A percentile compares a stretch with the other conserved stretches of the same genome.
phyloP scores from a whole-genome alignment of 2,329 filamentous ascomycete species.

The Pleochaeta shiraiana region DNA sequence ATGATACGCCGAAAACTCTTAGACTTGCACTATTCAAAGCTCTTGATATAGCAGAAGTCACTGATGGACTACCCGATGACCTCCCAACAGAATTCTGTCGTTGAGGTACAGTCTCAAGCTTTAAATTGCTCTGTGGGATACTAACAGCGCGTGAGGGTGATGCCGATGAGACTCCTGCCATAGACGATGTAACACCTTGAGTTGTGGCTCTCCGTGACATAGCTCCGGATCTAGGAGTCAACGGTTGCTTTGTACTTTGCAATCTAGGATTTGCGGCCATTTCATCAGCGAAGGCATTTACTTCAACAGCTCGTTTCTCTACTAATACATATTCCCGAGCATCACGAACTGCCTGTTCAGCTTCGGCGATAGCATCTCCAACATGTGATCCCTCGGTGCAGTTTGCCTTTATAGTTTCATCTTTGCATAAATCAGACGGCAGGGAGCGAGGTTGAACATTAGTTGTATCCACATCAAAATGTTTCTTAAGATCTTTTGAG shows the following conservation, averaged over 20 bases:
- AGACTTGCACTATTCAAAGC: constrained; percentile 83
- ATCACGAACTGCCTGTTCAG: constrained; percentile 57
- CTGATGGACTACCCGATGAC: constrained; percentile 44
- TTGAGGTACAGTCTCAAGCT: constrained; percentile 38
- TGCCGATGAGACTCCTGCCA: constrained; percentile 44
- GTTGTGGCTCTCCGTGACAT: constrained; percentile 60
- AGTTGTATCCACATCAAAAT: constrained; percentile 10
- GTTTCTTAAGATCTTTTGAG: constrained; percentile 11
- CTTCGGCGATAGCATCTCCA: constrained; percentile 39
- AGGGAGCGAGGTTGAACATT: constrained; percentile 15
- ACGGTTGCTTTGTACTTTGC: constrained; percentile 22
- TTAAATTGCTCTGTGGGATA: constrained; percentile 41
- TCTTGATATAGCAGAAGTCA: constrained; percentile 82
- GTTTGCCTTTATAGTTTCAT: constrained; percentile 9
- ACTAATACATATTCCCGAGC: constrained; percentile 89
- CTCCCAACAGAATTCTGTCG: constrained; percentile 61
- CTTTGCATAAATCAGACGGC: constrained; percentile 7
- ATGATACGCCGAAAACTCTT: constrained; percentile 48
- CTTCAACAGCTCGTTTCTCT: constrained; percentile 85
- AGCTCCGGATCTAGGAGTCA: constrained; percentile 31
- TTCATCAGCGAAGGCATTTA: constrained; percentile 93
- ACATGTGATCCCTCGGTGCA: constrained; percentile 8
- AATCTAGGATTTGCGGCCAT: constrained; percentile 52
- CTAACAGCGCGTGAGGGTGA: constrained; percentile 52
- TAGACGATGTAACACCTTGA: constrained; percentile 46